Conservation (phyloP, 495 filamentous ascomycete species). For the Neurospora terricola region DNA sequence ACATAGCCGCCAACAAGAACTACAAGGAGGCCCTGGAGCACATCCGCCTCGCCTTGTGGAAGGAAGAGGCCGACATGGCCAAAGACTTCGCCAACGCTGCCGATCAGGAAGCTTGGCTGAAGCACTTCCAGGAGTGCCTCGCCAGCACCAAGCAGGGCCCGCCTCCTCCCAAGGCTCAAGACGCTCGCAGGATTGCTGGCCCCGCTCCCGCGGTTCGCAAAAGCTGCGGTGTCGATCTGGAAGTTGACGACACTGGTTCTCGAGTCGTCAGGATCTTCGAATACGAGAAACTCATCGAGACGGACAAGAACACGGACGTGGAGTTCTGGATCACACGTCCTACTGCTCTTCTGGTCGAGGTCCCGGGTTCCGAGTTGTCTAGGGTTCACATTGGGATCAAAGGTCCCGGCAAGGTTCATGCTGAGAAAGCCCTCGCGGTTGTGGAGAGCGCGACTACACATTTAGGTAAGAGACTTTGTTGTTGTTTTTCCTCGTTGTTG, state of each 20-base stretch:
- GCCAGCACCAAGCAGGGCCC: too few species aligned
- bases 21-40: too few species aligned
- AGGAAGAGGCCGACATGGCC: too few species aligned
- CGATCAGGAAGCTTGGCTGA: too few species aligned
- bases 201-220: background rate
- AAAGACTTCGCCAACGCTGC: too few species aligned
- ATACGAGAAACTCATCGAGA: background rate
- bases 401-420: background rate
- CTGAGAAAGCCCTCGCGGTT: background rate
- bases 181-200: too few species aligned
- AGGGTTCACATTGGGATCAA: background rate
- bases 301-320: background rate
- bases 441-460: background rate
- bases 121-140: too few species aligned
- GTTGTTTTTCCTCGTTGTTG: background rate
- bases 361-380: background rate
- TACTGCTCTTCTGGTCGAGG: background rate
- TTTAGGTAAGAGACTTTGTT: background rate
- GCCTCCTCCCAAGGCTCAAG: too few species aligned
- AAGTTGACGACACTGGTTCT: background rate
- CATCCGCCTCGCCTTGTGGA: too few species aligned
- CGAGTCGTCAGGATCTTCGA: background rate
- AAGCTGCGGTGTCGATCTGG: background rate
- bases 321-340: background rate
- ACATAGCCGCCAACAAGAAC: too few species aligned